Conservation (phyloP, 768 basidiomycete species). For the Trametes elegans region DNA sequence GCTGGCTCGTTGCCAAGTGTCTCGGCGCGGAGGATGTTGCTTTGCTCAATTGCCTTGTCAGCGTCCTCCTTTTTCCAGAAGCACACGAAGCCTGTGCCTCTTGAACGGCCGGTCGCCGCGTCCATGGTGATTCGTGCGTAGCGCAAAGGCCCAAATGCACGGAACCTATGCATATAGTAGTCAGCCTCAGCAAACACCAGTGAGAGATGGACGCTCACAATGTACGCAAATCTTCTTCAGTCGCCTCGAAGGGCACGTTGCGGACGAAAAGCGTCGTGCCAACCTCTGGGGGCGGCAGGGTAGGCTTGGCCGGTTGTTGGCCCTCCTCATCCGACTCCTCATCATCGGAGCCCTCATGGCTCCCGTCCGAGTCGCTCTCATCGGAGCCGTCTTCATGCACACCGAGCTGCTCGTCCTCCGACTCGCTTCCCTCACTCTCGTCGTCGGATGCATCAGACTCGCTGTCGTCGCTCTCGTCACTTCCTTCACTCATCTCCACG, state of each 20-base stretch:
- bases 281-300: constrained; percentile 78
- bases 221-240: constrained; percentile 86
- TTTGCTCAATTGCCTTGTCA: constrained; percentile 78
- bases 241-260: constrained; percentile 89
- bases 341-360: constrained; percentile 35
- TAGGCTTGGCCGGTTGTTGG: constrained; percentile 55
- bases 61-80: constrained; percentile 95
- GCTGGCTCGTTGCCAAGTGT: constrained; percentile 45
- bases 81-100: constrained; percentile 95
- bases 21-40: constrained; percentile 66
- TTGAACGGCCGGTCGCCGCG: constrained; percentile 74
- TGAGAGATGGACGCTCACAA: too few species aligned
- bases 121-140: constrained; percentile 93
- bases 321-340: constrained; percentile 32
- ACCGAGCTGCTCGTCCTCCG: constrained; percentile 33
- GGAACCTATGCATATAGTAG: constrained; percentile 58
- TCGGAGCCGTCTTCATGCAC: constrained; percentile 19
- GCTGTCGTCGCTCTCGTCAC: constrained; percentile 25
- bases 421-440: constrained; percentile 31
- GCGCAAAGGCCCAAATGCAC: constrained; percentile 86
- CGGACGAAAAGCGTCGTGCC: constrained; percentile 94
- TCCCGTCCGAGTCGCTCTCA: constrained; percentile 29
- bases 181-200: too few species aligned
- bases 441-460: constrained; percentile 24
- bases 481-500: constrained; percentile 34